A percentile compares a stretch with the other conserved stretches of the same genome.
These are phyloP conservation scores for Boletus pseudo-olivaceus DNA, from an alignment of 768 basidiomycete species.

Conservation along the genomic window DNA sequence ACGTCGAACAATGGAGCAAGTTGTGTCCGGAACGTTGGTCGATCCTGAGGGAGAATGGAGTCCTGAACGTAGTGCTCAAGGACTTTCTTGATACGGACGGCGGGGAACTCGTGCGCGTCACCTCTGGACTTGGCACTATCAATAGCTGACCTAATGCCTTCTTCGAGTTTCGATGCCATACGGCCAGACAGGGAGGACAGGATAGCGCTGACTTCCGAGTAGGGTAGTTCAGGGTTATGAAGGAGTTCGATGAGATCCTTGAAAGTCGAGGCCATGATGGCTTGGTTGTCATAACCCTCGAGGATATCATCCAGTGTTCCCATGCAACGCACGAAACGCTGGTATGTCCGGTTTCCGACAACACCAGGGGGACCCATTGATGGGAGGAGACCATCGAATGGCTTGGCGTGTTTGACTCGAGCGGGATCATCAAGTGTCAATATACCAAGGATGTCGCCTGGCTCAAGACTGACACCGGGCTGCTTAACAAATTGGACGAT, in stretches of 20 bases:
- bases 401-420: slow-evolving; percentile 97
- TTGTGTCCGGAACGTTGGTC: slow-evolving; percentile 71
- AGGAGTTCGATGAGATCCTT: slow-evolving; percentile 84
- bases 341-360: slow-evolving; percentile 86
- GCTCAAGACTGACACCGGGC: slow-evolving; percentile 93
- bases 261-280: slow-evolving; percentile 80
- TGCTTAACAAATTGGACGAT: slow-evolving; percentile 96
- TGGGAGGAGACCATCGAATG: slow-evolving; percentile 93
- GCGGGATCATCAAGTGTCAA: slow-evolving; percentile 93
- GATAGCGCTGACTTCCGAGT: slow-evolving; percentile 77
- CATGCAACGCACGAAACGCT: slow-evolving; percentile 71
- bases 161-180: slow-evolving; percentile 89
- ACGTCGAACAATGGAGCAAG: slow-evolving; percentile 68
- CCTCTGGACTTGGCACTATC: slow-evolving; percentile 73
- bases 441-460: slow-evolving; percentile 97
- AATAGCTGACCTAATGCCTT: slow-evolving; percentile 72
- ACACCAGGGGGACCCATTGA: slow-evolving; percentile 82
- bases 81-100: slow-evolving; percentile 77
- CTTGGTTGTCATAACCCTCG: slow-evolving; percentile 95
- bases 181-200: slow-evolving; percentile 89
- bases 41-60: slow-evolving; percentile 75
- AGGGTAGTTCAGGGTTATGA: slow-evolving; percentile 83
- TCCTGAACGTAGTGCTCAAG: slow-evolving; percentile 84
- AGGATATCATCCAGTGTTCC: slow-evolving; percentile 85
- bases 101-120: slow-evolving; percentile 84